Evolutionary conservation across 176 grass and related monocot species (phyloP), one percentile per base, ranked within the genome.

Genomic region (Triticum urartu): DNA sequence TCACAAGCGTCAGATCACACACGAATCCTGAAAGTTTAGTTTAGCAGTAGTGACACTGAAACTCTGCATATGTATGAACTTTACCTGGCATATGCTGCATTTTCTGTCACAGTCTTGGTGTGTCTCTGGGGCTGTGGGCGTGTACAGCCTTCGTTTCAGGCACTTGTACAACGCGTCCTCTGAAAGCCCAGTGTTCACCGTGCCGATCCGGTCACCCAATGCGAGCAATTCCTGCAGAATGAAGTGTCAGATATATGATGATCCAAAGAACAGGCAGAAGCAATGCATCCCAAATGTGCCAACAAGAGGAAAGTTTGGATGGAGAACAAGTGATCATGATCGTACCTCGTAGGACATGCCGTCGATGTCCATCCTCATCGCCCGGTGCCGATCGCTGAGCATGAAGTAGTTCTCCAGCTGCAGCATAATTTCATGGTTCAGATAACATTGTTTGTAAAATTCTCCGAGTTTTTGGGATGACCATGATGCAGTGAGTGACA

Each of bases 11-110:
- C 59, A 86, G 62, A 14, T 3, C 9, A 59, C 12, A 26, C 56
- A 94, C 12, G 6, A 5, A 68, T 8, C 10, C 47, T 13, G 48
- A 20, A 11, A 20, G 0, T 70, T 4, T 24, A 8, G 5, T 20
- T 15, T 50, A 76, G 54, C 11, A 40, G 38, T 9, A 40, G 12
- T 15, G 22, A 9, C 32, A 12, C 15, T 80, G 17, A 47, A 50
- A 33, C 36, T 80, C 59, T 78, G 50, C 7, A 3, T 4, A 36
- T 50, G 64, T 68, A 68, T 79, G 40, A 69, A 25, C 59, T 52
- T 64, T 89, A 92, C 96, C 96, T 95, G 96, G 85, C 96, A 98
- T 82, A 98, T 94, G 75, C 90, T 95, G 87, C 96, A 98, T 64
- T 95, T 95, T 80, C 48, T 81, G 64, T 98, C 91, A 56, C 83